Evolutionary conservation across 179 eudicot species (phyloP).

Genomic region (Patellifolia procumbens): DNA sequence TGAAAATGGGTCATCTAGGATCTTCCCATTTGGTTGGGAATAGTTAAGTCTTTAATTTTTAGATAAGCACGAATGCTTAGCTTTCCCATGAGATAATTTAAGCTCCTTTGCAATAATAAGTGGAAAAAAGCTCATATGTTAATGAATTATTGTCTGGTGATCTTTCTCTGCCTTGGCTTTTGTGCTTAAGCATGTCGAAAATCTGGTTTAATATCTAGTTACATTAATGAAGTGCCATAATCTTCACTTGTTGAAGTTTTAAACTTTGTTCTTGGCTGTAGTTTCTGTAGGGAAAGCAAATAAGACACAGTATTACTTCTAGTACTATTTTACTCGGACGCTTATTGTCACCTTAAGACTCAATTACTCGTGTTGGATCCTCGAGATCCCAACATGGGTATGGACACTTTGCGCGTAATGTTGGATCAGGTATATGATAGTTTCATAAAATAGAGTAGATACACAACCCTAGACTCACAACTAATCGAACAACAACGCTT

Average conservation of each 20-base stretch:
- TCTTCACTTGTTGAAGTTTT: background rate
- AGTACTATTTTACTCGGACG: background rate
- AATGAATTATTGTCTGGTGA: background rate
- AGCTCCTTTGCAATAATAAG: background rate
- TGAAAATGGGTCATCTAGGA: constrained; percentile 21
- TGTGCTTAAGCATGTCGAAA: background rate
- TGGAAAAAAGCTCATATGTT: background rate
- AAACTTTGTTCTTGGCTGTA: background rate
- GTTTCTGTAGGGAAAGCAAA: background rate
- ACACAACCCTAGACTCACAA: too few relatives aligned
- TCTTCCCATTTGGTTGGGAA: constrained; percentile 28
- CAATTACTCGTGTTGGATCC: background rate
- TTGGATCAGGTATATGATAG: too few relatives aligned
- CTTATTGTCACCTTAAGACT: too few relatives aligned
- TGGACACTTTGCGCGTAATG: background rate
- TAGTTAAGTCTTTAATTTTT: background rate
- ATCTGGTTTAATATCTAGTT: background rate
- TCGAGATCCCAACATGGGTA: background rate
- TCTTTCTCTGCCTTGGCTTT: background rate
- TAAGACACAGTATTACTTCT: too few relatives aligned
- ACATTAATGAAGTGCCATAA: background rate
- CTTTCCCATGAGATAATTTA: background rate
- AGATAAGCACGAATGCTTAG: background rate
- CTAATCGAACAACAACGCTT: too few relatives aligned
- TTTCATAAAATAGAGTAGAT: too few relatives aligned